Evolutionary conservation across 148 eudicot genomes (phyloP), one percentile per base, ranked within the genome.

Genomic region (Diospyros kaki): DNA sequence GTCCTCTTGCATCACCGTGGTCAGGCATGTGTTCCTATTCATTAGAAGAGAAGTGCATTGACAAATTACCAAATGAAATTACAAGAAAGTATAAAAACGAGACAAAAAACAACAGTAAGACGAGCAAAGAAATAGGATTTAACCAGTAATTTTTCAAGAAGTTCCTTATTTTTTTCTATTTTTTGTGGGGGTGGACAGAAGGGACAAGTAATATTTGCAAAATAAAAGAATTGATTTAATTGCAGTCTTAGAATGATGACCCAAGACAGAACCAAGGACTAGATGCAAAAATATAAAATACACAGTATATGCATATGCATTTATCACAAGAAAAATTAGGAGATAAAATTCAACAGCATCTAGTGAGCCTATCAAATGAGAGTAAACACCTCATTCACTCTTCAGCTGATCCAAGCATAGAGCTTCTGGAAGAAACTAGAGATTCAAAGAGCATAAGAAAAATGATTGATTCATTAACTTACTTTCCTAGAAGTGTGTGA

Each of bases 401-500:
- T 28, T 28, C 28, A 28, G 28, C 28, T 28, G 0, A 28, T 28
- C 28, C 28, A 28, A 28, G 28, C 28, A 28, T 28, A 28, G 28
- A 28, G 28, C 28, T 28, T 28, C 28, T 28, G 28, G 28, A 28
- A 28, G 28, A 28, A 28, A 28, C 28, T 28, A 28, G 28, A 28
- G 28, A 77, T 54, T n/a, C 51, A 4, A 55, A 54, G 18, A 10
- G 4, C 67, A 5, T 40, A 41, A 48, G 28, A 50, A 38, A 51
- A 52, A 45, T 68, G 56, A 80, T 64, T 38, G 55, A 73, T 52
- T 17, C 41, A 18, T 63, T 3, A 7, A 84, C 93, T 85, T 82
- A 90, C 96, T 88, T 86, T 90, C 82, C 78, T 88, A 28, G 80
- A 58, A 68, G 92, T 81, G 46, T 90, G 91, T 51, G 99, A 93